These are phyloP conservation scores for Candida suzukii DNA, from an alignment of 805 yeast species.

Conservation along the genomic window DNA sequence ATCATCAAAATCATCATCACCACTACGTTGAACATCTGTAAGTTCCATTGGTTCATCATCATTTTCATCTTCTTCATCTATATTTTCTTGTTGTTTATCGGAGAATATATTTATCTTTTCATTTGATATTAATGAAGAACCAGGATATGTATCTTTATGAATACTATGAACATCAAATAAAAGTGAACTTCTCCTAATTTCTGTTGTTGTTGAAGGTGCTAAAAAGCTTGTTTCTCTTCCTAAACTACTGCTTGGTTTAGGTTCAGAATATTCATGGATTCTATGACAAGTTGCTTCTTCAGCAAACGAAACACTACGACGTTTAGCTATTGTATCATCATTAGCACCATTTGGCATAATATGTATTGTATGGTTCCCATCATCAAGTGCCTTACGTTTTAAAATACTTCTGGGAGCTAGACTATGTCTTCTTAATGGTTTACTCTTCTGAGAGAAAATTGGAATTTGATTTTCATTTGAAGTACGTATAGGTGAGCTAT, in stretches of 20 bases:
- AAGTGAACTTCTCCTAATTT: too few relatives aligned
- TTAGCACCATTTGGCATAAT: constrained; percentile 19
- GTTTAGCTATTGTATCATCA: constrained; percentile 12
- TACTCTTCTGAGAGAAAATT: background rate
- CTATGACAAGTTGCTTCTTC: constrained; percentile 66
- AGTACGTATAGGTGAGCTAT: background rate
- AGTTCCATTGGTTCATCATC: constrained; percentile 3
- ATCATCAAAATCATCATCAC: constrained; percentile 1
- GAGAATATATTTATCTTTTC: too few relatives aligned
- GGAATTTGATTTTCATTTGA: background rate
- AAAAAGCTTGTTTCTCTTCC: constrained; percentile 21
- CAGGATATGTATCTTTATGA: too few relatives aligned
- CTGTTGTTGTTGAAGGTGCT: too few relatives aligned
- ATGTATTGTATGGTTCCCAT: constrained; percentile 29
- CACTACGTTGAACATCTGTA: background rate
- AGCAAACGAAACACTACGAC: constrained; percentile 69
- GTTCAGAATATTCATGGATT: constrained; percentile 2
- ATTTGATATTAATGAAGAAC: too few relatives aligned
- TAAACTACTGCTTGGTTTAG: background rate
- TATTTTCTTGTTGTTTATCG: background rate
- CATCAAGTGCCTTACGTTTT: constrained; percentile 20
- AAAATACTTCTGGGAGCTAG: constrained; percentile 33
- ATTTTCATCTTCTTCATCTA: constrained; percentile 5
- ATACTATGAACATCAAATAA: background rate
- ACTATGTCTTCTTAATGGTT: constrained; percentile 22